These are phyloP conservation scores for Pyrenochaeta sp. DNA, from an alignment of 2,329 filamentous ascomycete genomes.

Conservation along the genomic window DNA sequence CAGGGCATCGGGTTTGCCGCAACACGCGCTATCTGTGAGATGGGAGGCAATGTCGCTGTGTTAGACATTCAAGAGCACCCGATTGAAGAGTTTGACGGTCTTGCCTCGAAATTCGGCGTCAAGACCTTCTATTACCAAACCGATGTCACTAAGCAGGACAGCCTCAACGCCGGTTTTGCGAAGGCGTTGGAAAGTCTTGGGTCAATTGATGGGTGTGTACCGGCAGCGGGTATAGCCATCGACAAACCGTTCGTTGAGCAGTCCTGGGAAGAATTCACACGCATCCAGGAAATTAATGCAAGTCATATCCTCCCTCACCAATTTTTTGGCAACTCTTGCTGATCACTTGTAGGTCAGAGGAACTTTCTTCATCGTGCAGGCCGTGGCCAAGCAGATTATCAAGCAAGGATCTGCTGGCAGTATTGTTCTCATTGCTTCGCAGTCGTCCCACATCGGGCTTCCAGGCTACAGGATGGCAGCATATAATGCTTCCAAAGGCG, in stretches of 20 bases:
- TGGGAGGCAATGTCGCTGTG: constrained; percentile 28
- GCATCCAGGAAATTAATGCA: constrained; percentile 55
- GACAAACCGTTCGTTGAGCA: constrained; percentile 58
- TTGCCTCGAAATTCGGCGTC: constrained; percentile 18
- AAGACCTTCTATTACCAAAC: constrained; percentile 22
- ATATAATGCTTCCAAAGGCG: constrained; percentile 57
- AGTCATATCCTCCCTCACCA: constrained; percentile 8
- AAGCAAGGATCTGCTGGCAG: constrained; percentile 52
- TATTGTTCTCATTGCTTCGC: constrained; percentile 52
- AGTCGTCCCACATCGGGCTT: constrained; percentile 49
- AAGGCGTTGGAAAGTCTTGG: constrained; percentile 20
- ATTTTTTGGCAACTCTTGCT: neutral
- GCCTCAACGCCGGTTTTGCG: constrained; percentile 19
- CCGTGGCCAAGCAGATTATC: constrained; percentile 52
- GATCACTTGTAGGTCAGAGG: constrained; percentile 48
- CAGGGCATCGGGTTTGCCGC: constrained; percentile 28
- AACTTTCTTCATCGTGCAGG: constrained; percentile 54
- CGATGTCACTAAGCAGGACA: constrained; percentile 24
- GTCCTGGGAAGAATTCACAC: constrained; percentile 54
- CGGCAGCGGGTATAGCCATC: constrained; percentile 51
- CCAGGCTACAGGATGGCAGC: constrained; percentile 52
- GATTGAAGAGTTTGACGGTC: constrained; percentile 10
- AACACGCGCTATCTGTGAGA: constrained; percentile 25
- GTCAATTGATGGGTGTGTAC: constrained; percentile 25
- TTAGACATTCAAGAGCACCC: constrained; percentile 22